phyloP scores from a whole-genome alignment of 768 basidiomycete species.

The Agaricus subrufescens region DNA sequence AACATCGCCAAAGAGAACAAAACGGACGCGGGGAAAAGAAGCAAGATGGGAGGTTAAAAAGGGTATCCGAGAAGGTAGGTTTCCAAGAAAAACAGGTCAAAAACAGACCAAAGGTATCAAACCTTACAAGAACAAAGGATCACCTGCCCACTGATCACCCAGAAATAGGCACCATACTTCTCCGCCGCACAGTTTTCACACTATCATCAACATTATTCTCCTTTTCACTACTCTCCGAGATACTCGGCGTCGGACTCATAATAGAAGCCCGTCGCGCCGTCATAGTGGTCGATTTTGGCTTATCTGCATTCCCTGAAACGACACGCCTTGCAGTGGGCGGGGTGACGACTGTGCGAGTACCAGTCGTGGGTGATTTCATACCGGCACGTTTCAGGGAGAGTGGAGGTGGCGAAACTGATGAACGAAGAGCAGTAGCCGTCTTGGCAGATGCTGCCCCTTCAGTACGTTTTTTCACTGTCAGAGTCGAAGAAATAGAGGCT shows the following conservation, averaged over 20 bases:
- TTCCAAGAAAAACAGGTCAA: neutral
- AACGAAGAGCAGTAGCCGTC: constrained; percentile 17
- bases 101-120: neutral
- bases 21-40: neutral
- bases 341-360: constrained; percentile 17
- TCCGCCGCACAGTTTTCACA: constrained; percentile 20
- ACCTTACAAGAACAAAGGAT: neutral
- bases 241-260: constrained; percentile 33
- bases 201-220: constrained; percentile 42
- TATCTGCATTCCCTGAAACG: constrained; percentile 25
- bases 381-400: constrained; percentile 27
- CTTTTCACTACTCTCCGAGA: constrained; percentile 49
- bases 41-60: neutral
- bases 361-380: constrained; percentile 28
- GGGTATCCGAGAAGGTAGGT: neutral
- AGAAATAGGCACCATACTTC: constrained; percentile 28
- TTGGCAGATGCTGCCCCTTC: constrained; percentile 35
- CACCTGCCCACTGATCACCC: constrained; percentile 14
- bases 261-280: constrained; percentile 17
- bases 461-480: constrained; percentile 17
- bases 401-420: constrained; percentile 23
- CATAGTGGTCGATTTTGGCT: constrained; percentile 21
- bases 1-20: neutral
- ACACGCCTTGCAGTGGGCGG: constrained; percentile 29
- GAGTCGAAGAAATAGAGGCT: constrained; percentile 20